Conservation (phyloP, 208 protist species). For the Entamoeba invadens region DNA sequence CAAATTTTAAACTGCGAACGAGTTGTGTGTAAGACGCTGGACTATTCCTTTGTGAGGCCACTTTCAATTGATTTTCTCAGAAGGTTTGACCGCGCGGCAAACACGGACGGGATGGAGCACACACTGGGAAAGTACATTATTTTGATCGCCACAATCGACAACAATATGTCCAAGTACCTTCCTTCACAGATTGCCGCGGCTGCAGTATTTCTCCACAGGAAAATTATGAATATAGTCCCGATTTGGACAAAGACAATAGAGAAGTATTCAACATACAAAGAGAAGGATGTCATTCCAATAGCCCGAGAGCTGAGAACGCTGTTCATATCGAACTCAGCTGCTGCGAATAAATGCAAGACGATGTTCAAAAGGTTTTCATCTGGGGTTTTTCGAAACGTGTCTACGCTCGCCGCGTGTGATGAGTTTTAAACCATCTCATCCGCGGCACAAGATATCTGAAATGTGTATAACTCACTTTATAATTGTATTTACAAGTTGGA, state of each 20-base stretch:
- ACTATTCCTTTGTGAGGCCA: not conserved
- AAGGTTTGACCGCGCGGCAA: conserved; percentile 6
- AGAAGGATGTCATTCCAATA: not conserved
- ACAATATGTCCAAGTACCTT: conserved; percentile 30
- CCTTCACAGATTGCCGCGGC: conserved; percentile 43
- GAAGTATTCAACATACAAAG: not conserved
- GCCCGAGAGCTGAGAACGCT: not conserved
- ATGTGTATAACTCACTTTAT: too few relatives aligned
- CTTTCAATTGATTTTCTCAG: conserved; percentile 18
- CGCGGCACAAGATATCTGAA: too few relatives aligned
- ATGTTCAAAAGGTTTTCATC: too few relatives aligned
- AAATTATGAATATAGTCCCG: not conserved
- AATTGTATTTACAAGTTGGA: too few relatives aligned
- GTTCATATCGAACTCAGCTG: too few relatives aligned
- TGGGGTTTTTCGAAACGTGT: too few relatives aligned
- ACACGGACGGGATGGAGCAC: not conserved
- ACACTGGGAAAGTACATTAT: conserved; percentile 25
- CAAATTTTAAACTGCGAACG: conserved; percentile 12
- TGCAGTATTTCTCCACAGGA: conserved; percentile 8
- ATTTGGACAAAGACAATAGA: not conserved
- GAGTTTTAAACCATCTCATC: too few relatives aligned
- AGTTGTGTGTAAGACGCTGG: conserved; percentile 16
- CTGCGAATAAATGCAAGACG: too few relatives aligned
- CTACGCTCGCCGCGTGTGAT: too few relatives aligned
- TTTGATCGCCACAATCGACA: conserved; percentile 38